Percentiles rank a stretch among this genome's conserved stretches.
These are phyloP conservation scores for Diospyros kaki DNA, from an alignment of 148 eudicot species.

Conservation along the genomic window DNA sequence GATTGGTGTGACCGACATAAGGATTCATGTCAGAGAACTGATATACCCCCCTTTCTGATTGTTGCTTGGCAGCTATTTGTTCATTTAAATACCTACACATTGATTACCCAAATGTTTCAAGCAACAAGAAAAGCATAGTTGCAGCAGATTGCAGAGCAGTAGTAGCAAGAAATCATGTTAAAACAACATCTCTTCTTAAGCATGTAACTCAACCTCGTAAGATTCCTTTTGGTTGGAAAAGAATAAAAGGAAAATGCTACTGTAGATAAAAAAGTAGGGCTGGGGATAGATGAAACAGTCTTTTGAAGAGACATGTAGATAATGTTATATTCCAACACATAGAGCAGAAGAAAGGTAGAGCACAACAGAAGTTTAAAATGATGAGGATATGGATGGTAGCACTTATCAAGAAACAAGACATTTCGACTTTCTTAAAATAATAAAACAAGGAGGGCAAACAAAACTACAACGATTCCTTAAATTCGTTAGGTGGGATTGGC, in stretches of 20 bases:
- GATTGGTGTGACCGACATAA: conserved; percentile 93
- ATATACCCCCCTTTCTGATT: conserved; percentile 67
- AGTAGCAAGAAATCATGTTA: neutral
- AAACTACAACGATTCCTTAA: too few relatives aligned
- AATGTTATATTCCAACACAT: too few relatives aligned
- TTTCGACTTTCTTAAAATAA: neutral
- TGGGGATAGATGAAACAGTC: too few relatives aligned
- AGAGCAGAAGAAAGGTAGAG: too few relatives aligned
- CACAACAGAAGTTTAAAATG: neutral
- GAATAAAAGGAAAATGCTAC: neutral
- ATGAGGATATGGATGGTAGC: neutral
- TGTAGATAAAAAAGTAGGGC: neutral
- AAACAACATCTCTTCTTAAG: neutral
- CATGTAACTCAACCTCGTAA: neutral
- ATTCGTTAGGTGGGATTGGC: too few relatives aligned
- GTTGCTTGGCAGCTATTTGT: conserved; percentile 59
- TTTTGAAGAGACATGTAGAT: too few relatives aligned
- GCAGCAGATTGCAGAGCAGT: neutral
- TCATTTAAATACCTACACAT: conserved; percentile 63
- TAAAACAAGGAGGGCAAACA: neutral
- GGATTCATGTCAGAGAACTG: conserved; percentile 94
- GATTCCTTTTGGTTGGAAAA: neutral
- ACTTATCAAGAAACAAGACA: neutral
- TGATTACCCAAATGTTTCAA: conserved; percentile 14
- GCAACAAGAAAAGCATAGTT: neutral